Percentiles rank a stretch among this genome's conserved stretches.
Evolutionary conservation across 2,329 filamentous ascomycete species (phyloP).

Genomic region (Pseudogymnoascus sp.): DNA sequence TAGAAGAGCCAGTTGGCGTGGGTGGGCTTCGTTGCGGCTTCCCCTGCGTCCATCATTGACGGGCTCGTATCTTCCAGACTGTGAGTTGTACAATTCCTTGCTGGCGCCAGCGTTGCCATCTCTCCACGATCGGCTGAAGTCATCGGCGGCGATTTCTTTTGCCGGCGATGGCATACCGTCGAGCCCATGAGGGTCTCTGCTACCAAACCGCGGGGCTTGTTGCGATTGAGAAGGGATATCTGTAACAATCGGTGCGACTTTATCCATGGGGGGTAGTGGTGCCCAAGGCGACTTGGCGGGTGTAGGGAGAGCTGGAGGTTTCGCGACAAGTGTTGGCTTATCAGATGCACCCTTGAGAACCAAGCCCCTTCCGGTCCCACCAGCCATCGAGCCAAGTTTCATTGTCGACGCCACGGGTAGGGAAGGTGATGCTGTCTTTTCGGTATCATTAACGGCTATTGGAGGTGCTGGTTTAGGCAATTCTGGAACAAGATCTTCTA

Average conservation of each 20-base stretch:
- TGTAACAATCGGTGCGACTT: slow-evolving; percentile 60
- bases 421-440: slow-evolving; percentile 26
- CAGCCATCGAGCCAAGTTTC: slow-evolving; percentile 22
- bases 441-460: slow-evolving; percentile 19
- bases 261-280: slow-evolving; percentile 74
- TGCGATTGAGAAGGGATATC: slow-evolving; percentile 42
- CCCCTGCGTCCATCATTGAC: slow-evolving; percentile 68
- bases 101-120: slow-evolving; percentile 57
- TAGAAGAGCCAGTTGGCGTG: slow-evolving; percentile 69
- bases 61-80: slow-evolving; percentile 87
- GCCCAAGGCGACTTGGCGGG: slow-evolving; percentile 92
- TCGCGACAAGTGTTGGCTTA: slow-evolving; percentile 66
- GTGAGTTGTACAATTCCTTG: slow-evolving; percentile 87
- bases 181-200: slow-evolving; percentile 48
- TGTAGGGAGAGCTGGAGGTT: slow-evolving; percentile 58
- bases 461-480: slow-evolving; percentile 19
- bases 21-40: slow-evolving; percentile 59
- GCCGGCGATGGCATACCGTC: slow-evolving; percentile 50
- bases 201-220: slow-evolving; percentile 41
- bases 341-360: slow-evolving; percentile 60
- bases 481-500: slow-evolving; percentile 34
- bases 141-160: slow-evolving; percentile 87
- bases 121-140: slow-evolving; percentile 82
- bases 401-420: slow-evolving; percentile 25
- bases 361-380: slow-evolving; percentile 45